These are phyloP conservation scores for Plasmodium reichenowi DNA, from an alignment of 169 alveolate genomes.

Conservation along the genomic window DNA sequence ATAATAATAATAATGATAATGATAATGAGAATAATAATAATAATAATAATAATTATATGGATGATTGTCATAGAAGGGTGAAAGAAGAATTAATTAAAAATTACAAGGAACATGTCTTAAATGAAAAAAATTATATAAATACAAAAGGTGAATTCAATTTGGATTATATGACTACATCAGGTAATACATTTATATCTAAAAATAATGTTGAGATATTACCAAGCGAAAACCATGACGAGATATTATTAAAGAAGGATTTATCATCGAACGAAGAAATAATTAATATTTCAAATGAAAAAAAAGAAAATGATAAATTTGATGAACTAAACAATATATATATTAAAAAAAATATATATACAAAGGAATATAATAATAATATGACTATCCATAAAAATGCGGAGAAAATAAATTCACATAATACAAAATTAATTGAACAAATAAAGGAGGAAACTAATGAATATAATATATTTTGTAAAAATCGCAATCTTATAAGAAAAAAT, in stretches of 20 bases:
- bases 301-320: not conserved
- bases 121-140: no score
- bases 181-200: no score
- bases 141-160: no score
- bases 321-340: no score
- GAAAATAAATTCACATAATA: not conserved
- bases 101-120: no score
- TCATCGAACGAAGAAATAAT: conserved; percentile 11
- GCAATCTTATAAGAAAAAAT: conserved; percentile 1
- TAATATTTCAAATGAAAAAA: not conserved
- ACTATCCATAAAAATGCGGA: not conserved
- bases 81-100: no score
- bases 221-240: no score
- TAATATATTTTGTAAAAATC: not conserved
- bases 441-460: no score
- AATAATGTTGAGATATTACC: no score
- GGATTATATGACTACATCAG: no score
- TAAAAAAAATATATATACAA: not conserved
- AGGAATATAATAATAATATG: not conserved
- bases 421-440: conserved; percentile 9
- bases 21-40: not conserved
- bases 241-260: not conserved
- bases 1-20: not conserved
- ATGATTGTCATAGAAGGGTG: no score
- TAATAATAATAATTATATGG: no score